Conservation (phyloP, 2,329 filamentous ascomycete genomes). For the Zymoseptoria ardabiliae region DNA sequence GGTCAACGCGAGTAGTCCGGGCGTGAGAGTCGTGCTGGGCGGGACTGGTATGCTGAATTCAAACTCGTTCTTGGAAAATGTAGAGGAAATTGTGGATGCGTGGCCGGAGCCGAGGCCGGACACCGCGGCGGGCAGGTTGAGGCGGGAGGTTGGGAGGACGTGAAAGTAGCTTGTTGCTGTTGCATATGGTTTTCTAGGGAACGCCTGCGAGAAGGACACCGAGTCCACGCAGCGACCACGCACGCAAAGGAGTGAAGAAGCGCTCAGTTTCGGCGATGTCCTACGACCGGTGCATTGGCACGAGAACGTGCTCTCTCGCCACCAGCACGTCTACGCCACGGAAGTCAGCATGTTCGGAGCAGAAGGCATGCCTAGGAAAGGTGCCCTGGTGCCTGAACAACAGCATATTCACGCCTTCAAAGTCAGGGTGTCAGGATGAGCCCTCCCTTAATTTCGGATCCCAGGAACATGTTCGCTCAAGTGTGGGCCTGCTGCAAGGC, state of each 20-base stretch:
- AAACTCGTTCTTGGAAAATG: slow-evolving; percentile 78
- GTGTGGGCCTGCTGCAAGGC: too few relatives aligned
- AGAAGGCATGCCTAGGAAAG: not conserved
- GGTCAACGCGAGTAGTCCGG: slow-evolving; percentile 84
- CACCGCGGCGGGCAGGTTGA: slow-evolving; percentile 55
- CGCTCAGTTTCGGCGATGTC: not conserved
- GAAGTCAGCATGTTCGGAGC: too few relatives aligned
- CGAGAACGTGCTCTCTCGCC: not conserved
- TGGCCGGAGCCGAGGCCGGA: slow-evolving; percentile 67
- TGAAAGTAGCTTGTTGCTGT: slow-evolving; percentile 2
- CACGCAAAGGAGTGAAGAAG: not conserved
- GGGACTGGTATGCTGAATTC: slow-evolving; percentile 87
- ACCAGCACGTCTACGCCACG: not conserved
- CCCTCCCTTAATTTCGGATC: not conserved
- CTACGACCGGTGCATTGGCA: not conserved
- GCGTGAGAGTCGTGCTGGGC: slow-evolving; percentile 80
- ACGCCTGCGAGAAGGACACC: not conserved
- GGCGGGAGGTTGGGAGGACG: slow-evolving; percentile 50
- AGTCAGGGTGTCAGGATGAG: not conserved
- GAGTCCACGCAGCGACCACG: not conserved
- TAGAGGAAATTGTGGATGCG: slow-evolving; percentile 75
- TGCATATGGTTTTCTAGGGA: not conserved
- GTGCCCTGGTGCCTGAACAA: not conserved
- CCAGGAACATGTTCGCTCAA: not conserved
- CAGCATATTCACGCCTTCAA: not conserved